Evolutionary conservation across 2,329 filamentous ascomycete genomes (phyloP).

Genomic region (Leptographium procerum): DNA sequence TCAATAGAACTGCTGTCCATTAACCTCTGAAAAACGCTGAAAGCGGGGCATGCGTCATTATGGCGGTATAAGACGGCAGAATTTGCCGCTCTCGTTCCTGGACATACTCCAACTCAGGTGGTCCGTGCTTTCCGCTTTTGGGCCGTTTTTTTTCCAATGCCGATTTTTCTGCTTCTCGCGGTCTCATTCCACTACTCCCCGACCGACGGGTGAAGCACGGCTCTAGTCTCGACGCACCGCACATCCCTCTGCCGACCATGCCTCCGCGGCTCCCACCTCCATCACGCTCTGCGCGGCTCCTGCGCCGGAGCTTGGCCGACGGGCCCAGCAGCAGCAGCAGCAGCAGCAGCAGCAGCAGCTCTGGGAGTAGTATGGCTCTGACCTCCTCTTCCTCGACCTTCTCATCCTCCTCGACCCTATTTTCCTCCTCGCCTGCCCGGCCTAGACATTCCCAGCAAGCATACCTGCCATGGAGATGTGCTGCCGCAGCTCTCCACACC

Average conservation of each 20-base stretch:
- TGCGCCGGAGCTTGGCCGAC: conserved; percentile 9
- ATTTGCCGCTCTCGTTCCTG: neutral
- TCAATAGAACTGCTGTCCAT: too few relatives aligned
- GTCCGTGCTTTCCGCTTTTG: neutral
- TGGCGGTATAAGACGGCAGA: conserved; percentile 10
- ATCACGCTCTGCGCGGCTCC: neutral
- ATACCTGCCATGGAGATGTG: too few relatives aligned
- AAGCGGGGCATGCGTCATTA: conserved; percentile 1
- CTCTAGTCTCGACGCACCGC: neutral
- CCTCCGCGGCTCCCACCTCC: conserved; percentile 2
- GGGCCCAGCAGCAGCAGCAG: neutral
- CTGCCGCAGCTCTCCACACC: conserved; percentile 6
- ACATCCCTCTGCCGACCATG: conserved; percentile 1
- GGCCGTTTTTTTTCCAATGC: neutral
- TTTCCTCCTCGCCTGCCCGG: too few relatives aligned
- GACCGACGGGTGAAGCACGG: too few relatives aligned
- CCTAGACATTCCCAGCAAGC: too few relatives aligned
- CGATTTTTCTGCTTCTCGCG: neutral
- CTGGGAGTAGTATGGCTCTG: too few relatives aligned
- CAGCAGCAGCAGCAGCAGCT: neutral
- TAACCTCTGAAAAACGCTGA: neutral
- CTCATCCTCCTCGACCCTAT: too few relatives aligned
- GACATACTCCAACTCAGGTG: neutral
- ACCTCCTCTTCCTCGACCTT: too few relatives aligned
- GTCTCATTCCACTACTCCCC: too few relatives aligned